A percentile compares a stretch with the other conserved stretches of the same genome.
These are phyloP conservation scores for Ascochyta fabae DNA, from an alignment of 2,329 filamentous ascomycete genomes.

Conservation along the genomic window DNA sequence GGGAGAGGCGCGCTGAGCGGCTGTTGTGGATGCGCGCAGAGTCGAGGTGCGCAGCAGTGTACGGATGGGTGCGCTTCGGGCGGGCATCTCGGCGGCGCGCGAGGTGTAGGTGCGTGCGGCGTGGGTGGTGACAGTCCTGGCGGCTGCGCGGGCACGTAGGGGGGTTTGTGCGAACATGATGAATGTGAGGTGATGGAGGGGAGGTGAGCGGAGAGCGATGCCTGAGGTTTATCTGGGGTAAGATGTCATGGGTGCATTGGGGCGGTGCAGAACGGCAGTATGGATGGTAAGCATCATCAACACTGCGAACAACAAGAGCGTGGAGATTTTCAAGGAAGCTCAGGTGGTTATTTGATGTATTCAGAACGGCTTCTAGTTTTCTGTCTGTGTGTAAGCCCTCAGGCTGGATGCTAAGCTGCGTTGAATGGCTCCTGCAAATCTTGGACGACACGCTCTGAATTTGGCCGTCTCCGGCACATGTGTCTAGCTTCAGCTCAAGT, in stretches of 20 bases:
- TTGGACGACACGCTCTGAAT: no score
- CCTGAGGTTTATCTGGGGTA: conserved; percentile 17
- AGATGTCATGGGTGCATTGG: conserved; percentile 13
- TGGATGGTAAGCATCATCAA: not conserved
- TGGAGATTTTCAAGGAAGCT: not conserved
- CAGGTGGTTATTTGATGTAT: no score
- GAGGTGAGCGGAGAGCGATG: conserved; percentile 4
- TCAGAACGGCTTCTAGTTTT: no score
- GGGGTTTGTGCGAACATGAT: conserved; percentile 14
- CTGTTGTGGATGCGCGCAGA: conserved; percentile 33
- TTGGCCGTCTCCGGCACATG: no score
- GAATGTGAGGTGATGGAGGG: not conserved
- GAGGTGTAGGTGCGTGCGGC: conserved; percentile 22
- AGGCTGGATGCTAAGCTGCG: no score
- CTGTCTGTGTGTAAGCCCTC: no score
- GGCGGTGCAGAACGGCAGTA: conserved; percentile 11
- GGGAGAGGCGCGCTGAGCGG: conserved; percentile 29
- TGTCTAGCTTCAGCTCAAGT: no score
- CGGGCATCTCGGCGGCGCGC: conserved; percentile 31
- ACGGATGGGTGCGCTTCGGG: conserved; percentile 33
- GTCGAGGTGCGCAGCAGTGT: conserved; percentile 39
- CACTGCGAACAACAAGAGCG: not conserved
- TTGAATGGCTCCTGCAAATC: no score
- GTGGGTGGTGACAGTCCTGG: conserved; percentile 14
- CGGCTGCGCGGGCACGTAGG: conserved; percentile 4